Conservation (phyloP, 2,329 filamentous ascomycete genomes). For the Diplodia intermedia region DNA sequence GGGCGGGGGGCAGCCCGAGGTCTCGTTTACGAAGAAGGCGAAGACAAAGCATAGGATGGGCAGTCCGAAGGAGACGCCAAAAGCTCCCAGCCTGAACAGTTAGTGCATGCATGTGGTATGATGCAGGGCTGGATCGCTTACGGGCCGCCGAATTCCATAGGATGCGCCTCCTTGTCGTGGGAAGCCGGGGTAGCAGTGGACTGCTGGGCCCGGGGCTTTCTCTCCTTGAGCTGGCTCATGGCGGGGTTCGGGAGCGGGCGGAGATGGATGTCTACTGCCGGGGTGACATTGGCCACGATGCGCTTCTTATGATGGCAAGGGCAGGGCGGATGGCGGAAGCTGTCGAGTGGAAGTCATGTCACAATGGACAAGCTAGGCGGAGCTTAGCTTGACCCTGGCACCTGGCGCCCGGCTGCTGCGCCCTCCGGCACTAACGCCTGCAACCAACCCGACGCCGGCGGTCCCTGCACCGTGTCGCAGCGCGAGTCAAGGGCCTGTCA, state of each 20-base stretch:
- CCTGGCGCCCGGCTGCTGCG: background rate
- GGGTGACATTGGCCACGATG: slow-evolving; percentile 2
- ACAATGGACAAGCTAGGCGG: slow-evolving; percentile 20
- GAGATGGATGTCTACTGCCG: background rate
- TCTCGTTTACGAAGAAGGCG: slow-evolving; percentile 88
- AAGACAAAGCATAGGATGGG: slow-evolving; percentile 80
- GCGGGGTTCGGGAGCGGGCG: background rate
- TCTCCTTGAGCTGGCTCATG: slow-evolving; percentile 28
- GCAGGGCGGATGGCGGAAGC: slow-evolving; percentile 1
- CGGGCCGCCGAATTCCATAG: slow-evolving; percentile 33
- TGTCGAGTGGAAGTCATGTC: slow-evolving; percentile 11
- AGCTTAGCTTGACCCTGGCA: slow-evolving; percentile 7
- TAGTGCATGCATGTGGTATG: background rate
- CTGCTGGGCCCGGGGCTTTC: slow-evolving; percentile 5
- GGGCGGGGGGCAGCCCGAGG: slow-evolving; percentile 87
- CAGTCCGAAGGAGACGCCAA: slow-evolving; percentile 78
- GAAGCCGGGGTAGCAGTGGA: slow-evolving; percentile 1
- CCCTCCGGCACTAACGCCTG: too few relatives aligned
- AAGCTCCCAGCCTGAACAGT: slow-evolving; percentile 70
- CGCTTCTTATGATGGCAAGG: slow-evolving; percentile 8
- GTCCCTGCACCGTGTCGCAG: slow-evolving; percentile 5
- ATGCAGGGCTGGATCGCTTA: background rate
- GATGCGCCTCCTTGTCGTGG: slow-evolving; percentile 26
- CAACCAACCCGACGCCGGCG: slow-evolving; percentile 10
- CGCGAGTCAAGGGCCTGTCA: slow-evolving; percentile 20